Base-by-base conservation (phyloP, 441 rosid species). In the Adansonia grandidieri region DNA sequence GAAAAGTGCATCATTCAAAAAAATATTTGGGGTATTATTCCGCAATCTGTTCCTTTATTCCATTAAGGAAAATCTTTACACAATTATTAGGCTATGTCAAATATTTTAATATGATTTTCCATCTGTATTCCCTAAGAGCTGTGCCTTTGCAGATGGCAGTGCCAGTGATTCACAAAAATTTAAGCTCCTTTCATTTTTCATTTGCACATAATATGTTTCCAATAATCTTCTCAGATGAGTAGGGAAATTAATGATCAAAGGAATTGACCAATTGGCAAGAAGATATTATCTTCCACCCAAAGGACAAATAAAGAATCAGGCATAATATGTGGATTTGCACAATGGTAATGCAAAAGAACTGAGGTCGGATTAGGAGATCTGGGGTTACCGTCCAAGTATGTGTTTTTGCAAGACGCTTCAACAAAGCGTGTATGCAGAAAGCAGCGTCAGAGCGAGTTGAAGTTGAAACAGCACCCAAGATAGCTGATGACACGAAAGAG, bases 341-440 rank as follows among this genome's bases (percentile, higher is more conserved):
- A 24, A 54, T 28, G 60, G 44, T 22, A 19, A 63, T 24, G 61
- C n/a, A 48, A 63, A 20, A 40, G 22, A 8, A 48, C 28, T 19
- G 45, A 73, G 3, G 14, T 13, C 10, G 14, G n/a, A 60, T 74
- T 74, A 66, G 60, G 73, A 58, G 72, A 81, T 14, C 28, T 24
- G 45, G 76, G 44, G 64, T 45, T 86, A 89, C 89, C 56, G 82
- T 81, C 90, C 90, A 85, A 47, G 56, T 78, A 69, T 61, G 88
- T 11, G 92, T 86, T 65, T 84, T 89, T 22, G 83, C 22, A 56
- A 89, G 85, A 54, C 88, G 90, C 71, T 74, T 87, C 57, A 82
- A 63, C 37, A 86, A 85, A 60, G 73, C 50, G 61, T 81, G 73
- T 63, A 87, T 65, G 85, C 90, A 82, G 48, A 83, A 82, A 72